Conservation (phyloP, 2,329 filamentous ascomycete species). For the Aspergillus terreus region DNA sequence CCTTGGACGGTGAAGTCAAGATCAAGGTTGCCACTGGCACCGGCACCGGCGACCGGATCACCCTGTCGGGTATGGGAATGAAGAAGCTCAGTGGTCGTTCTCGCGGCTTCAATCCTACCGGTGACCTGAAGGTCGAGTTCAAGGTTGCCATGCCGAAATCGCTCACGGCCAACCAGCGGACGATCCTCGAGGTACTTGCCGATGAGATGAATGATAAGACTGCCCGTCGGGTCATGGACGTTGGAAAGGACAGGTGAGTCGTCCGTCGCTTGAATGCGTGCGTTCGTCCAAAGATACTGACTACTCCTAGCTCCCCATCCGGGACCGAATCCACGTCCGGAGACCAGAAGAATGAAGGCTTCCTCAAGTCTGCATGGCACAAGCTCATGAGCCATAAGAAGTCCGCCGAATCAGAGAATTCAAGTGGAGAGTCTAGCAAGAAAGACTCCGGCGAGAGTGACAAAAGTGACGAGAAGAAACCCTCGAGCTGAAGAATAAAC, state of each 20-base stretch:
- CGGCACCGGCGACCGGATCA: slow-evolving; percentile 86
- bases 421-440: slow-evolving; percentile 28
- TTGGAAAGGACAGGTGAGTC: slow-evolving; percentile 57
- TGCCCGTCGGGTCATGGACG: slow-evolving; percentile 88
- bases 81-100: slow-evolving; percentile 67
- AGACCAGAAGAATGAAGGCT: slow-evolving; percentile 74
- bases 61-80: slow-evolving; percentile 89
- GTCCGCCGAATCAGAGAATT: slow-evolving; percentile 17
- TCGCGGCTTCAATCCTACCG: slow-evolving; percentile 56
- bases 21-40: slow-evolving; percentile 90
- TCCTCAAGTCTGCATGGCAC: slow-evolving; percentile 91
- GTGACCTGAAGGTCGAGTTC: slow-evolving; percentile 91
- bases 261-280: neutral
- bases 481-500: slow-evolving; percentile 28
- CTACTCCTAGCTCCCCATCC: slow-evolving; percentile 19
- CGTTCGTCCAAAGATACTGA: slow-evolving; percentile 4
- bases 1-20: slow-evolving; percentile 83
- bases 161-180: slow-evolving; percentile 83
- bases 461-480: slow-evolving; percentile 29
- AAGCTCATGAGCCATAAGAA: slow-evolving; percentile 71
- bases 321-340: slow-evolving; percentile 14
- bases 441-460: slow-evolving; percentile 23
- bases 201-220: slow-evolving; percentile 94
- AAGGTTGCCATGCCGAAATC: slow-evolving; percentile 95
- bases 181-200: slow-evolving; percentile 89